A percentile compares a stretch with the other conserved stretches of the same genome.
These are phyloP conservation scores for Excoecaria agallocha DNA, from an alignment of 345 rosid genomes.

Conservation along the genomic window DNA sequence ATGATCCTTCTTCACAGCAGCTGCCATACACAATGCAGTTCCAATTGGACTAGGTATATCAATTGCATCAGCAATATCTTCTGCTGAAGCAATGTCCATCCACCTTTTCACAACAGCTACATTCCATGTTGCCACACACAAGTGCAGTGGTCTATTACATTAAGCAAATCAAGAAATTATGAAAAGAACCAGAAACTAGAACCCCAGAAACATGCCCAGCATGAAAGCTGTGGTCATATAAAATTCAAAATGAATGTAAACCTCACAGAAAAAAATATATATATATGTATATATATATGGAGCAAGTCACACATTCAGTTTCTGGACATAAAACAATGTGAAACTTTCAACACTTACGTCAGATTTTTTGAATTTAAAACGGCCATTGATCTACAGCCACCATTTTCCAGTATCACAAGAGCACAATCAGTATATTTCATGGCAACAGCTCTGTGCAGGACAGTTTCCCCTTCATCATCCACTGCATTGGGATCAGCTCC, in stretches of 20 bases:
- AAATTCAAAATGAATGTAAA: no score
- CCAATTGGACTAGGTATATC: conserved; percentile 77
- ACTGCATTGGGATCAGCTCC: conserved; percentile 99
- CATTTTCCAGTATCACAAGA: conserved; percentile 78
- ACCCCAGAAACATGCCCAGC: background rate
- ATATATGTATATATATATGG: no score
- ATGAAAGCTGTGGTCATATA: no score
- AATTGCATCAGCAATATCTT: conserved; percentile 71
- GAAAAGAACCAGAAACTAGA: conserved; percentile 4
- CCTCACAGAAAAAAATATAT: no score
- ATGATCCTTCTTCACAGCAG: conserved; percentile 84
- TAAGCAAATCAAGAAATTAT: conserved; percentile 12
- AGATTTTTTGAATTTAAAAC: conserved; percentile 64
- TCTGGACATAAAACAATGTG: background rate
- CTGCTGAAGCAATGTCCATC: conserved; percentile 72
- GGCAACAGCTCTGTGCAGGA: conserved; percentile 83
- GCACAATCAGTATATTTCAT: conserved; percentile 95
- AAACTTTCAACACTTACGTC: conserved; percentile 53
- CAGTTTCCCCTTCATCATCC: conserved; percentile 98
- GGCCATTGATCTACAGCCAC: conserved; percentile 88
- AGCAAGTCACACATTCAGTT: background rate
- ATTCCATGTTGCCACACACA: conserved; percentile 83
- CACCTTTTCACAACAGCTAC: conserved; percentile 89
- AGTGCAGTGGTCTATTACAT: conserved; percentile 78
- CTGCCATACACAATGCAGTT: conserved; percentile 92